These are phyloP conservation scores for Penicillium freii DNA, from an alignment of 2,329 filamentous ascomycete species.

Conservation along the genomic window DNA sequence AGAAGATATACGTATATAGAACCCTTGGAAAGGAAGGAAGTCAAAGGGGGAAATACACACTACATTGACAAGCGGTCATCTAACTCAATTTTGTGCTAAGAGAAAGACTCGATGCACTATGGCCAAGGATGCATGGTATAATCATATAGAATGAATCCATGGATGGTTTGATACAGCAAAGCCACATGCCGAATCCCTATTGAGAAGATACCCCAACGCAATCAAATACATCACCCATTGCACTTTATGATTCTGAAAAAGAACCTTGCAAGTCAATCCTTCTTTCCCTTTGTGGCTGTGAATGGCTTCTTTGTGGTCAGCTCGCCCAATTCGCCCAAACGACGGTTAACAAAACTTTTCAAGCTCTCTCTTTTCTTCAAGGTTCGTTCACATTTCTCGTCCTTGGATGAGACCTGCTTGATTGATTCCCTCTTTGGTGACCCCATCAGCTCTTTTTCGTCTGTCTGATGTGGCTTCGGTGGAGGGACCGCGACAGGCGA, in stretches of 20 bases:
- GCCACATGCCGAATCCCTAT: neutral
- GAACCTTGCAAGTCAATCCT: neutral
- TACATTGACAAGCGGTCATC: too few species aligned
- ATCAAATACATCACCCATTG: neutral
- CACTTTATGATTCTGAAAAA: neutral
- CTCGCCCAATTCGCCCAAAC: slow-evolving; percentile 3
- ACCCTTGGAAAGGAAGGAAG: neutral
- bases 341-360: slow-evolving; percentile 13
- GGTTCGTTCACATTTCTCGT: slow-evolving; percentile 18
- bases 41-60: neutral
- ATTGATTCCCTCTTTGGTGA: neutral
- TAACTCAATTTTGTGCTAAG: neutral
- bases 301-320: neutral
- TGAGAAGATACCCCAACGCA: neutral
- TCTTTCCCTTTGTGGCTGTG: neutral
- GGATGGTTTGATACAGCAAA: neutral
- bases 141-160: neutral
- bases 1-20: too few species aligned
- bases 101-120: neutral
- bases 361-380: slow-evolving; percentile 16
- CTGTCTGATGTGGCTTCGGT: neutral
- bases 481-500: neutral
- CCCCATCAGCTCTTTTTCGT: neutral
- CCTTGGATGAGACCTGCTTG: neutral
- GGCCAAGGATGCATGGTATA: neutral